Conservation (phyloP, 257 asterid species). For the Ilex aquifolium region DNA sequence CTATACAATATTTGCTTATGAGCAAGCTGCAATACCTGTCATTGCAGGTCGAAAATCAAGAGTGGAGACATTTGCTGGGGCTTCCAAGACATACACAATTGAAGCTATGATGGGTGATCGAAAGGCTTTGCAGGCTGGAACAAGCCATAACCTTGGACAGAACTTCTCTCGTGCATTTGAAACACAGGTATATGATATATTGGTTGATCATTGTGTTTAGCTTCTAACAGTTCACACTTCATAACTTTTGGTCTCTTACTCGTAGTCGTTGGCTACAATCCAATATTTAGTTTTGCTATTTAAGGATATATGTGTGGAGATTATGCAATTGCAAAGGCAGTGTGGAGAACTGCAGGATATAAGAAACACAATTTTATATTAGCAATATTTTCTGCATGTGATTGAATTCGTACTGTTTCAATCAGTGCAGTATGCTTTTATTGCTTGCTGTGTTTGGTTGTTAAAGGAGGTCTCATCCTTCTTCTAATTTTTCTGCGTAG, state of each 20-base stretch:
- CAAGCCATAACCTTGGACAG: conserved; percentile 99
- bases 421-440: no score
- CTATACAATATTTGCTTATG: conserved; percentile 82
- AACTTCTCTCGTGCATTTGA: conserved; percentile 94
- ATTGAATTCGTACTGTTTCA: no score
- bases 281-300: no score
- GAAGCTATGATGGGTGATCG: conserved; percentile 99
- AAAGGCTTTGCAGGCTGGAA: conserved; percentile 98
- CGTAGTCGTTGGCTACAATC: not conserved
- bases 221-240: not conserved
- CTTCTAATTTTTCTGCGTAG: no score
- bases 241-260: not conserved
- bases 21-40: conserved; percentile 99
- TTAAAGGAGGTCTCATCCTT: no score
- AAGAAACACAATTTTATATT: no score
- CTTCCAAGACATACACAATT: conserved; percentile 86
- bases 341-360: no score
- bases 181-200: conserved; percentile 56
- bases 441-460: no score
- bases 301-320: no score
- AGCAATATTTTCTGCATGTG: no score
- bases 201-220: not conserved
- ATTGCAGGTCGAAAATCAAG: conserved; percentile 92
- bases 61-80: conserved; percentile 96
- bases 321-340: no score